Evolutionary conservation across 139 green algal species (phyloP), one percentile per base, ranked within the genome.

Genomic region (Tetraselmis chui): DNA sequence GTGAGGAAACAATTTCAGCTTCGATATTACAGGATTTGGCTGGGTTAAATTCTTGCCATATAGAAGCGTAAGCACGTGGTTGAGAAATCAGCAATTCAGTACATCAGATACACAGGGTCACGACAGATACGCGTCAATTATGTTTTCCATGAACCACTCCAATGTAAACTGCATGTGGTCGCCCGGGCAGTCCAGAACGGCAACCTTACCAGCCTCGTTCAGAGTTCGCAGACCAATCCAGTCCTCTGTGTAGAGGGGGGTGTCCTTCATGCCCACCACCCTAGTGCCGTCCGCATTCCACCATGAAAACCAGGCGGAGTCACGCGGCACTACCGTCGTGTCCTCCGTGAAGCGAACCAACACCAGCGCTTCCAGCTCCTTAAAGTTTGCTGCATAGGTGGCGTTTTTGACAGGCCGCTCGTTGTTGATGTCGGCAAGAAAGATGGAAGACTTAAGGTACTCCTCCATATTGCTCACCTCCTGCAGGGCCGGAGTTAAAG

Each of bases 381-480:
- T 18, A 31, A 79, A 45, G 29, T 45, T 79, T 27, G 76, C 11
- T 31, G 76, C 29, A 18, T 67, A 67, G 11, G 45, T 67, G 11
- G 45, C 59, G 59, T 77, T 29, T 5, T 93, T 93, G 0, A 25
- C 31, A 2, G 76, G 31, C 1, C 83, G 76, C 82, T 98, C 94
- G 80, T 96, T 96, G 87, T 98, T 98, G 86, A 97, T 91, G 88
- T 96, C 93, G 0, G 93, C 86, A 58, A 98, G 84, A 83, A 98
- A 98, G 58, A 81, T 74, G 84, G 90, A 94, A 82, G 83, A 29
- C 0, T 59, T 2, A 59, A 93, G 75, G 86, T 98, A 98, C 2
- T 85, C 31, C 0, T 90, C 82, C 76, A 95, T 79, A 1, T 87
- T 82, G 30, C 82, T 80, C 0, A 93, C 92, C 77, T 96, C 92